Evolutionary conservation across 805 yeast species (phyloP).

Genomic region (Yarrowia hollandica): DNA sequence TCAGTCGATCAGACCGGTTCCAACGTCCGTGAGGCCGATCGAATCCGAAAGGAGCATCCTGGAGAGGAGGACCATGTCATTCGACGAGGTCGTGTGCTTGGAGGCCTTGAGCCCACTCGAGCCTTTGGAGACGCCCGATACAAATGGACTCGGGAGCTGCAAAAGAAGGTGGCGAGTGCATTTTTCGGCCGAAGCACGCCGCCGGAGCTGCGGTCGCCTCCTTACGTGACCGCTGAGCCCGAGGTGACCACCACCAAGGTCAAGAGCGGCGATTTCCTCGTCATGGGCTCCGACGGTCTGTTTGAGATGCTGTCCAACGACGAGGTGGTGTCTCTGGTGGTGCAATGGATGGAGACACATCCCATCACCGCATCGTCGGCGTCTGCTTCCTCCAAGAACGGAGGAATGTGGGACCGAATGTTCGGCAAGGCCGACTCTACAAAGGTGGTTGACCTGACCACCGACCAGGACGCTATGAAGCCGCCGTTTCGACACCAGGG

Average conservation of each 20-base stretch:
- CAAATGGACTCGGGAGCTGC: slow-evolving; percentile 75
- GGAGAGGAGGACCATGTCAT: slow-evolving; percentile 75
- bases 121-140: slow-evolving; percentile 98
- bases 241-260: slow-evolving; percentile 80
- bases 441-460: slow-evolving; percentile 42
- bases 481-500: slow-evolving; percentile 60
- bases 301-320: slow-evolving; percentile 90
- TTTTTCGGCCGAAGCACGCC: slow-evolving; percentile 74
- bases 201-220: slow-evolving; percentile 80
- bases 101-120: slow-evolving; percentile 90
- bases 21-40: slow-evolving; percentile 78
- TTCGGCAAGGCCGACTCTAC: slow-evolving; percentile 25
- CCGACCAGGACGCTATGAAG: slow-evolving; percentile 57
- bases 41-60: slow-evolving; percentile 87
- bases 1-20: slow-evolving; percentile 94
- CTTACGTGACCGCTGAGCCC: slow-evolving; percentile 97
- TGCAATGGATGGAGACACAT: slow-evolving; percentile 85
- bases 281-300: slow-evolving; percentile 91
- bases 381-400: slow-evolving; percentile 3
- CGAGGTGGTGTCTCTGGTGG: slow-evolving; percentile 88
- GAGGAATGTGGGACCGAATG: slow-evolving; percentile 30
- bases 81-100: slow-evolving; percentile 84
- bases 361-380: slow-evolving; percentile 45
- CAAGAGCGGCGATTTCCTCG: slow-evolving; percentile 76
- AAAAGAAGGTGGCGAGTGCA: slow-evolving; percentile 67